Evolutionary conservation across 2,329 filamentous ascomycete genomes (phyloP).

Genomic region (Dryadomyces sulphureus): DNA sequence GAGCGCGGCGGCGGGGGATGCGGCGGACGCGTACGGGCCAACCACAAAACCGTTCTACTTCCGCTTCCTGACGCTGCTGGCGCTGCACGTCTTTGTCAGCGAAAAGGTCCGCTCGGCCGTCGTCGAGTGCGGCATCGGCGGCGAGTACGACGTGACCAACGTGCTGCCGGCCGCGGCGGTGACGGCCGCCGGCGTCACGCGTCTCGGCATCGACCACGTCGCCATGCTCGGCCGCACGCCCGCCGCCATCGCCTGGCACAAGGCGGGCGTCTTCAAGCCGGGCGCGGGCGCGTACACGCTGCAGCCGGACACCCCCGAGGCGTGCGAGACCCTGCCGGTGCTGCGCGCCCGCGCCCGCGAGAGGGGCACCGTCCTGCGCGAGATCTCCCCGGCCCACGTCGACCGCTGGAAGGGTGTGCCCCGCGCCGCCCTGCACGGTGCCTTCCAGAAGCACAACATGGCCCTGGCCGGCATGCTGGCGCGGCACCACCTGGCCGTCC

Average conservation of each 20-base stretch:
- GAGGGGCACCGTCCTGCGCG: constrained; percentile 29
- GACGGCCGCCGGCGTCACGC: constrained; percentile 24
- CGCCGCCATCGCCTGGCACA: constrained; percentile 58
- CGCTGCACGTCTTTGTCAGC: constrained; percentile 65
- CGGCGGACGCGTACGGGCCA: constrained; percentile 32
- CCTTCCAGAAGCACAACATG: constrained; percentile 46
- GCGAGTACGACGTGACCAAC: constrained; percentile 55
- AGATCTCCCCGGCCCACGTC: constrained; percentile 31
- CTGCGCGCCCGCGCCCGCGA: constrained; percentile 40
- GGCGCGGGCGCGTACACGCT: constrained; percentile 43
- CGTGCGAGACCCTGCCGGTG: constrained; percentile 29
- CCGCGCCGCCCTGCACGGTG: constrained; percentile 20
- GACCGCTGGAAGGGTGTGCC: constrained; percentile 31
- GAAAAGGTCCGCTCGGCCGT: constrained; percentile 68
- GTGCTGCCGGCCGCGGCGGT: constrained; percentile 35
- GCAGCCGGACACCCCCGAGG: constrained; percentile 19
- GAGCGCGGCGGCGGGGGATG: constrained; percentile 20
- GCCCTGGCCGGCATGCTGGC: constrained; percentile 23
- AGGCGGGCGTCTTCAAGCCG: constrained; percentile 54
- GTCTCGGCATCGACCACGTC: constrained; percentile 54
- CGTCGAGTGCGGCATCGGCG: constrained; percentile 87
- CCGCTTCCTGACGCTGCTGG: constrained; percentile 77
- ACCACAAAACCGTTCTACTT: constrained; percentile 78
- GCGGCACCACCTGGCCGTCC: constrained; percentile 9
- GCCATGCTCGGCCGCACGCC: constrained; percentile 46